These are phyloP conservation scores for Panaeolus papilionaceus DNA, from an alignment of 768 basidiomycete genomes.

Conservation along the genomic window DNA sequence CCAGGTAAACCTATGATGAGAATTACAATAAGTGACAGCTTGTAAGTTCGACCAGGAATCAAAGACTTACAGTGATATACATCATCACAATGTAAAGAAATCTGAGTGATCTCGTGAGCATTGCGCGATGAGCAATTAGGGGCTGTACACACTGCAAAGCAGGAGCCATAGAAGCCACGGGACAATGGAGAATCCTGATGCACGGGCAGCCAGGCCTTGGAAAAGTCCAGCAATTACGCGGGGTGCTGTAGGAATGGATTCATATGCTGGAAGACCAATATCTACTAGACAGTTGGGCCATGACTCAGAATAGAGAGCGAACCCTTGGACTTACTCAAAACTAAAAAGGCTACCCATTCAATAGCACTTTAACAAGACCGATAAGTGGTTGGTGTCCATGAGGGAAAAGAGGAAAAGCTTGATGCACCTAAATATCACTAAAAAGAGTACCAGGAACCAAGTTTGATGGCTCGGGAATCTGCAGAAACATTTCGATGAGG, in stretches of 20 bases:
- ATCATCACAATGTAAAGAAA: conserved; percentile 83
- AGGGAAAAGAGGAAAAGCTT: background rate
- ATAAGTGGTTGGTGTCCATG: background rate
- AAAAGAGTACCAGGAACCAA: conserved; percentile 68
- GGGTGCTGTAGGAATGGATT: conserved; percentile 42
- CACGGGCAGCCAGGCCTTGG: conserved; percentile 59
- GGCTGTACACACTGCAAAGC: conserved; percentile 63
- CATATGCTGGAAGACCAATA: conserved; percentile 45
- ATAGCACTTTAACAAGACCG: conserved; percentile 44
- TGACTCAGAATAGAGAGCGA: conserved; percentile 19
- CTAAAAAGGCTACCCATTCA: conserved; percentile 76
- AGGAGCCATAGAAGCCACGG: conserved; percentile 61
- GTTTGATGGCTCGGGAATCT: conserved; percentile 79
- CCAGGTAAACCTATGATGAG: conserved; percentile 46
- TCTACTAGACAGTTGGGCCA: conserved; percentile 33
- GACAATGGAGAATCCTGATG: conserved; percentile 59
- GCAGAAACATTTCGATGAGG: background rate
- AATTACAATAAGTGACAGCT: background rate
- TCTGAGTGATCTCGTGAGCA: conserved; percentile 34
- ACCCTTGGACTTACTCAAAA: conserved; percentile 49
- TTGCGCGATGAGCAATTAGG: background rate
- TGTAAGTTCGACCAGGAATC: background rate
- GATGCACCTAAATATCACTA: conserved; percentile 60
- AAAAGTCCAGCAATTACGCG: conserved; percentile 54
- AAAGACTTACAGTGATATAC: conserved; percentile 60